A percentile compares a stretch with the other conserved stretches of the same genome.
Conservation (phyloP, 441 rosid species). For the Metrosideros polymorpha region DNA sequence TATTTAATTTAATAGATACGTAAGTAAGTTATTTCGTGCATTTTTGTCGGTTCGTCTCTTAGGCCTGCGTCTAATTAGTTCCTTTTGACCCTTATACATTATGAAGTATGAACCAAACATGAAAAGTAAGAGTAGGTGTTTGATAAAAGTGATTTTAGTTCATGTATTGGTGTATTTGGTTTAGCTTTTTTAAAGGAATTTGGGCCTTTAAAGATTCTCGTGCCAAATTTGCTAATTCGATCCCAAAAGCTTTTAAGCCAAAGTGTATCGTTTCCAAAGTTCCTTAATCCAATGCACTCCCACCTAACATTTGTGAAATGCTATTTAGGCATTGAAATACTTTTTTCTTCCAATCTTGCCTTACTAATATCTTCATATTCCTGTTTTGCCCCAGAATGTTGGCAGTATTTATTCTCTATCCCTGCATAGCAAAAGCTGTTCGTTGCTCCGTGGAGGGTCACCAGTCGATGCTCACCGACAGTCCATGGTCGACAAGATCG, state of each 20-base stretch:
- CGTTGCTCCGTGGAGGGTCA: neutral
- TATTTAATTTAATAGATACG: neutral
- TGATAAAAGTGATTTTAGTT: neutral
- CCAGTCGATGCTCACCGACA: accelerated
- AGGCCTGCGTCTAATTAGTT: neutral
- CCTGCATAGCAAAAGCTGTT: neutral
- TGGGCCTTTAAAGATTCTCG: accelerated
- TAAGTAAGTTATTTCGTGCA: neutral
- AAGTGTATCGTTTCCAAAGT: neutral
- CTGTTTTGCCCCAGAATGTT: too few relatives aligned
- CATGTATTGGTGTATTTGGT: too few relatives aligned
- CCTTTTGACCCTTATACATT: neutral
- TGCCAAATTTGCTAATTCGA: neutral
- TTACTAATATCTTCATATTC: too few relatives aligned
- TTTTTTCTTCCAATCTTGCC: too few relatives aligned
- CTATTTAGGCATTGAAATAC: too few relatives aligned
- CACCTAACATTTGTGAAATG: neutral
- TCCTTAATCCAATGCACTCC: neutral
- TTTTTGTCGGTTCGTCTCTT: neutral
- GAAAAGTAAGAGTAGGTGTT: neutral
- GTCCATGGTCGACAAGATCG: neutral
- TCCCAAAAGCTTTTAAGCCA: neutral
- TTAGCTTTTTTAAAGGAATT: neutral
- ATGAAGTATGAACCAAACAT: neutral
- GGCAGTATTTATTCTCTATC: too few relatives aligned